Conservation (phyloP, 2,329 filamentous ascomycete species). For the Ascochyta viciae-villosae region DNA sequence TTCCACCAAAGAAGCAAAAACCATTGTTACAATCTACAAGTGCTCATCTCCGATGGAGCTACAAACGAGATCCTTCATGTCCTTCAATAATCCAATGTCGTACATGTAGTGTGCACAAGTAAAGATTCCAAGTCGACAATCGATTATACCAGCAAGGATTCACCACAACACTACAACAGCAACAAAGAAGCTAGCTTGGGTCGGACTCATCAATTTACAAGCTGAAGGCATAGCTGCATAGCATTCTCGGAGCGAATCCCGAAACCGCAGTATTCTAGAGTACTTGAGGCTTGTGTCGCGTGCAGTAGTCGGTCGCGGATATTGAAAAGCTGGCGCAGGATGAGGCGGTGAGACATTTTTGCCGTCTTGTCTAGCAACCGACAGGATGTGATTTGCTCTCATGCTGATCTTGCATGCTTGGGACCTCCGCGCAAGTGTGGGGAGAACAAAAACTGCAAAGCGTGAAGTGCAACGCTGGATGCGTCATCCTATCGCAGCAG, state of each 20-base stretch:
- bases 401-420: conserved; percentile 13
- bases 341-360: conserved; percentile 17
- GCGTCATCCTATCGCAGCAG: conserved; percentile 19
- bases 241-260: background rate
- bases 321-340: background rate
- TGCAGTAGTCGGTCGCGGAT: conserved; percentile 12
- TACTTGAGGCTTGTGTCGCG: conserved; percentile 9
- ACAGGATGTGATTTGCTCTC: conserved; percentile 16
- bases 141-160: background rate
- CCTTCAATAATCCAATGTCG: background rate
- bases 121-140: background rate
- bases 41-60: background rate
- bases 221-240: background rate
- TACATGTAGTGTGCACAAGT: background rate
- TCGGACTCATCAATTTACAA: conserved; percentile 10
- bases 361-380: conserved; percentile 12
- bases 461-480: conserved; percentile 9
- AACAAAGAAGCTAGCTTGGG: background rate
- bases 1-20: background rate
- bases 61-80: background rate
- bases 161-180: background rate
- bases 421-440: conserved; percentile 14
- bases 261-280: conserved; percentile 1
- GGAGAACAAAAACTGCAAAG: conserved; percentile 18
- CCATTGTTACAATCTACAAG: background rate